A percentile compares a stretch with the other conserved stretches of the same genome.
Conservation (phyloP, 495 filamentous ascomycete species). For the Penicillium flavigenum region DNA sequence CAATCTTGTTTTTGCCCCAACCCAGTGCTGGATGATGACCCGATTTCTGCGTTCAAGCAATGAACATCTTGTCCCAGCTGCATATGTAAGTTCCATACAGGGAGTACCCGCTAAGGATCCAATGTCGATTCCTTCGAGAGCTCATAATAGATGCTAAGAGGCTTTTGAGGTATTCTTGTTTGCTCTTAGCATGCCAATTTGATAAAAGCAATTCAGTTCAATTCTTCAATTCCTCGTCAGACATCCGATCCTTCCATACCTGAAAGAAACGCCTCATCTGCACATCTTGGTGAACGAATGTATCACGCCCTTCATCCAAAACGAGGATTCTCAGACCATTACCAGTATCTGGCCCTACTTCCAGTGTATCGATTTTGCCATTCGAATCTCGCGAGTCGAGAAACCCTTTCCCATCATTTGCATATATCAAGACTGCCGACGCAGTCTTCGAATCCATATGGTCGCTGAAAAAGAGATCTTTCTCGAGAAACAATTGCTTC, state of each 20-base stretch:
- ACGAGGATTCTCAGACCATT: constrained; percentile 1
- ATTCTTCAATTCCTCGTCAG: background rate
- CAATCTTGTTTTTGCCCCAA: too few species aligned
- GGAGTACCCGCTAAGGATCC: too few species aligned
- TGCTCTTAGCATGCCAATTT: background rate
- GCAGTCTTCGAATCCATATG: background rate
- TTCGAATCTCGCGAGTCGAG: constrained; percentile 6
- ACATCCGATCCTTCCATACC: background rate
- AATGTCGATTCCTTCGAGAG: too few species aligned
- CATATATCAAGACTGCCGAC: constrained; percentile 1
- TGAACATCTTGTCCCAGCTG: too few species aligned
- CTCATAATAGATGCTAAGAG: too few species aligned
- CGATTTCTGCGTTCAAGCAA: too few species aligned
- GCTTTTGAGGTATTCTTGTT: too few species aligned
- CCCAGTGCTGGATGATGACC: too few species aligned
- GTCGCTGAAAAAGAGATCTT: constrained; percentile 1
- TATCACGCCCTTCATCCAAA: constrained; percentile 1
- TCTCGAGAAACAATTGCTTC: background rate
- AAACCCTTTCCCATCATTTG: background rate
- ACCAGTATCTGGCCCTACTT: constrained; percentile 1
- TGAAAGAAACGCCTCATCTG: background rate
- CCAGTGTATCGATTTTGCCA: background rate
- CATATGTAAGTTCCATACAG: too few species aligned
- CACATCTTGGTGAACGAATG: background rate
- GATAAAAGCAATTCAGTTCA: background rate